Evolutionary conservation across 495 filamentous ascomycete genomes (phyloP).

Genomic region (Hypoxylon fragiforme): DNA sequence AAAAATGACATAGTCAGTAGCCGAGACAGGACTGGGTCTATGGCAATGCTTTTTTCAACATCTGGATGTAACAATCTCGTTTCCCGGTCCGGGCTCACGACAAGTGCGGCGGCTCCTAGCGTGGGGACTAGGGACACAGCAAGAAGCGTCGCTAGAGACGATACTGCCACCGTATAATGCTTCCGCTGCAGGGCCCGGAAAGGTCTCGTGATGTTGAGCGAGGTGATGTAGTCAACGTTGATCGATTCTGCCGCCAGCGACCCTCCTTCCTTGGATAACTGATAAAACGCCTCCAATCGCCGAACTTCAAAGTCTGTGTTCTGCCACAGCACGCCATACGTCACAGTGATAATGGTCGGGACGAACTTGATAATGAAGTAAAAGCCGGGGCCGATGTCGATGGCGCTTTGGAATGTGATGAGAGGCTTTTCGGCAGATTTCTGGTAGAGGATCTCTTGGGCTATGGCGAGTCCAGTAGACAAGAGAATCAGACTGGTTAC

Average conservation of each 20-base stretch:
- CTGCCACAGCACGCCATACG: slow-evolving; percentile 76
- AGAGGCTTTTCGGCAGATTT: slow-evolving; percentile 51
- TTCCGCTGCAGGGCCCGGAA: slow-evolving; percentile 59
- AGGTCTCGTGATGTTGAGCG: slow-evolving; percentile 64
- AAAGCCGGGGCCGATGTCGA: slow-evolving; percentile 51
- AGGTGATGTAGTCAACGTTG: slow-evolving; percentile 72
- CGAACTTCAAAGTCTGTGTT: slow-evolving; percentile 74
- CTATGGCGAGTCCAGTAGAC: slow-evolving; percentile 57
- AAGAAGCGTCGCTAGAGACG: slow-evolving; percentile 62
- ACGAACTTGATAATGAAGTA: slow-evolving; percentile 77
- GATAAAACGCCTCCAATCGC: slow-evolving; percentile 74
- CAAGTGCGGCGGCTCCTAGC: slow-evolving; percentile 60
- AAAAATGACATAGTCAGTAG: slow-evolving; percentile 55
- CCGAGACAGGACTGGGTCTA: slow-evolving; percentile 63
- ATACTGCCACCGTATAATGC: slow-evolving; percentile 68
- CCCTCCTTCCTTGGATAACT: slow-evolving; percentile 66
- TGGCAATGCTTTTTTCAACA: slow-evolving; percentile 53
- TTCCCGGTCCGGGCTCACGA: slow-evolving; percentile 52
- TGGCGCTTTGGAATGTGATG: slow-evolving; percentile 54
- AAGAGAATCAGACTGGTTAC: slow-evolving; percentile 51
- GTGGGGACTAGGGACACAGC: slow-evolving; percentile 66
- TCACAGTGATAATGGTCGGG: slow-evolving; percentile 67
- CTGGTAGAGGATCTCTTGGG: slow-evolving; percentile 65
- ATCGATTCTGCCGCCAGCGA: slow-evolving; percentile 67
- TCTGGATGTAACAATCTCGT: slow-evolving; percentile 35